These are phyloP conservation scores for Trebouxiophyceae sp. DNA, from an alignment of 163 green algal species.

Conservation along the genomic window DNA sequence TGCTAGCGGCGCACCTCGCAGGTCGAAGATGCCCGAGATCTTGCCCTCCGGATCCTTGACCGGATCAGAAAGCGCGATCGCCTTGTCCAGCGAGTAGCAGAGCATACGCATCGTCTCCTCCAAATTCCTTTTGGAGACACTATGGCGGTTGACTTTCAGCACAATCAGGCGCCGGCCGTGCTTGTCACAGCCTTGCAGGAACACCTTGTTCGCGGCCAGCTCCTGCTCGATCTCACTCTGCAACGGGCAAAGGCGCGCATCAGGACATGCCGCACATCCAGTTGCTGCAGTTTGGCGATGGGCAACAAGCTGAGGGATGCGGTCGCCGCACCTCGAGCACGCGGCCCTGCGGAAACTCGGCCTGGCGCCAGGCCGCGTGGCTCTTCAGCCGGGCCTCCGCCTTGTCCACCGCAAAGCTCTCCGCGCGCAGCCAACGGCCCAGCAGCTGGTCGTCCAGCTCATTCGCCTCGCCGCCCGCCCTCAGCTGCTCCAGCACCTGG, in stretches of 20 bases:
- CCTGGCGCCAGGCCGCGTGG: background rate
- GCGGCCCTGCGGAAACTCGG: background rate
- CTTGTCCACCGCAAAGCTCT: background rate
- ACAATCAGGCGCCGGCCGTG: slow-evolving; percentile 16
- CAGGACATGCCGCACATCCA: no score
- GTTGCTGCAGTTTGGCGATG: no score
- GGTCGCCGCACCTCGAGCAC: background rate
- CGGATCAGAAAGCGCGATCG: slow-evolving; percentile 13
- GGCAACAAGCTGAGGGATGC: no score
- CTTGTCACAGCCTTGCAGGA: slow-evolving; percentile 19
- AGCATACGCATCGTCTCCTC: slow-evolving; percentile 33
- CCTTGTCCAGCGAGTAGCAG: slow-evolving; percentile 31
- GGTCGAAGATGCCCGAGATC: slow-evolving; percentile 32
- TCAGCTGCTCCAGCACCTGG: no score
- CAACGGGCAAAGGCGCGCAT: background rate
- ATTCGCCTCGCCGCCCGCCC: no score
- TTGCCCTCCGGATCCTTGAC: slow-evolving; percentile 18
- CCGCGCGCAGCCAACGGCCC: background rate
- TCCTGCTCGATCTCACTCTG: slow-evolving; percentile 19
- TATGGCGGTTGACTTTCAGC: background rate
- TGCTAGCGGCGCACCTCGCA: slow-evolving; percentile 17
- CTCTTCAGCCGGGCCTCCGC: background rate
- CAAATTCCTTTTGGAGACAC: background rate
- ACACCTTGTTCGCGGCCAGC: slow-evolving; percentile 18
- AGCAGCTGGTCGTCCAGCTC: background rate